phyloP scores from a whole-genome alignment of 2,329 filamentous ascomycete species.

The Aspergillus sp. region DNA sequence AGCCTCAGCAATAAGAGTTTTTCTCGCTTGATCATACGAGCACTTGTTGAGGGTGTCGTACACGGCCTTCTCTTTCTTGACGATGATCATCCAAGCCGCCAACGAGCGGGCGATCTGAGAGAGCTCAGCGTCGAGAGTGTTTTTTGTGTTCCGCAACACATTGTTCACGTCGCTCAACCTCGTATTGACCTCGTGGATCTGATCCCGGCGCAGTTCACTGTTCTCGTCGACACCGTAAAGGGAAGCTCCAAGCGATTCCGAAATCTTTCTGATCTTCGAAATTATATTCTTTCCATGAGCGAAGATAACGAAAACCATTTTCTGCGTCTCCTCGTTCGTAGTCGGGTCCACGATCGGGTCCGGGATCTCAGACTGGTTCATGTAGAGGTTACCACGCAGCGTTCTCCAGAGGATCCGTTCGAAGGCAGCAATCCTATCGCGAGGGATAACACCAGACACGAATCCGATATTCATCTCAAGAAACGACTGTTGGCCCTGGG shows the following conservation, averaged over 20 bases:
- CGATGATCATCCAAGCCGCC: conserved; percentile 94
- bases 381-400: conserved; percentile 95
- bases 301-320: conserved; percentile 99
- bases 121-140: conserved; percentile 87
- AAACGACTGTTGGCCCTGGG: conserved; percentile 77
- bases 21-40: conserved; percentile 92
- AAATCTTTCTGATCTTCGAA: conserved; percentile 98
- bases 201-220: conserved; percentile 88
- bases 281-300: conserved; percentile 98
- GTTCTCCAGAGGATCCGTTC: conserved; percentile 98
- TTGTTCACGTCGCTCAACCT: conserved; percentile 87
- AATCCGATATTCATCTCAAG: conserved; percentile 99
- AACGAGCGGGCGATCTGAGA: conserved; percentile 90
- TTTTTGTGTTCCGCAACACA: conserved; percentile 92
- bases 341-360: conserved; percentile 88
- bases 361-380: conserved; percentile 99
- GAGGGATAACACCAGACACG: conserved; percentile 90
- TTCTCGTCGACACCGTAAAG: conserved; percentile 98
- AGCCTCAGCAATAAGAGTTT: conserved; percentile 94
- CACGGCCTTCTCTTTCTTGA: conserved; percentile 97
- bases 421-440: conserved; percentile 90
- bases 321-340: conserved; percentile 87
- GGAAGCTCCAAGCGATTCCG: conserved; percentile 92
- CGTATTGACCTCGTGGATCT: conserved; percentile 96
- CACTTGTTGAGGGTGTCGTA: conserved; percentile 95